These are phyloP conservation scores for Yamadazyma olivae DNA, from an alignment of 805 yeast species.

Conservation along the genomic window DNA sequence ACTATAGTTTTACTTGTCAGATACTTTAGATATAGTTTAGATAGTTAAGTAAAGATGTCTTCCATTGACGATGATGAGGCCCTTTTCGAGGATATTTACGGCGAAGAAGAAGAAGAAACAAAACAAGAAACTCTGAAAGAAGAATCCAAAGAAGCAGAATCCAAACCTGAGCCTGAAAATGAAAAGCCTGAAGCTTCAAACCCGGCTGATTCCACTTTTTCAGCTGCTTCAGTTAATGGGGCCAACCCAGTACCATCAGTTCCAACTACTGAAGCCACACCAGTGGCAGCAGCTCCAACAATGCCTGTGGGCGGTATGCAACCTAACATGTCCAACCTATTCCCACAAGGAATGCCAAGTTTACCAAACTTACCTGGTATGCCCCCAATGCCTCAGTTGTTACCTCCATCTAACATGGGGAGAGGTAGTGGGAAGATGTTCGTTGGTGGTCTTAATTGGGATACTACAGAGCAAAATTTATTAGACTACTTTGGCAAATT, in stretches of 20 bases:
- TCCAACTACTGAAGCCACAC: not conserved
- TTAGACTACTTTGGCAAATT: constrained; percentile 79
- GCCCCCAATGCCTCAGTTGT: constrained; percentile 15
- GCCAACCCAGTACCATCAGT: too few relatives aligned
- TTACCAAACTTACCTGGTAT: constrained; percentile 10
- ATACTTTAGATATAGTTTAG: not conserved
- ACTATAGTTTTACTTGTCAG: constrained; percentile 1
- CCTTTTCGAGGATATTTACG: constrained; percentile 86
- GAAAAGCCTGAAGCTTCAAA: constrained; percentile 1
- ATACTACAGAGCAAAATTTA: constrained; percentile 86
- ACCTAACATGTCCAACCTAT: not conserved
- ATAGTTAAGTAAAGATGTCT: too few relatives aligned
- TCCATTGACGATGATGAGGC: constrained; percentile 87
- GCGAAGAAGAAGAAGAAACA: constrained; percentile 9
- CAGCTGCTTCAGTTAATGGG: constrained; percentile 1
- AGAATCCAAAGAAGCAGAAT: constrained; percentile 13
- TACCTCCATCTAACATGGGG: constrained; percentile 30
- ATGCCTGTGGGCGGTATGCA: not conserved
- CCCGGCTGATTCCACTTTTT: constrained; percentile 3
- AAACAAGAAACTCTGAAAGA: constrained; percentile 8
- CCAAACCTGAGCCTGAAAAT: constrained; percentile 4
- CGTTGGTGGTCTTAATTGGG: constrained; percentile 97
- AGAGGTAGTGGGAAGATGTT: constrained; percentile 86
- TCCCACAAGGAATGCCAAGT: constrained; percentile 12
- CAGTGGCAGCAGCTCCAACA: constrained; percentile 4